Percentiles rank a stretch among this genome's conserved stretches.
phyloP scores from a whole-genome alignment of 148 eudicot species.

The Fagopyrum tataricum region DNA sequence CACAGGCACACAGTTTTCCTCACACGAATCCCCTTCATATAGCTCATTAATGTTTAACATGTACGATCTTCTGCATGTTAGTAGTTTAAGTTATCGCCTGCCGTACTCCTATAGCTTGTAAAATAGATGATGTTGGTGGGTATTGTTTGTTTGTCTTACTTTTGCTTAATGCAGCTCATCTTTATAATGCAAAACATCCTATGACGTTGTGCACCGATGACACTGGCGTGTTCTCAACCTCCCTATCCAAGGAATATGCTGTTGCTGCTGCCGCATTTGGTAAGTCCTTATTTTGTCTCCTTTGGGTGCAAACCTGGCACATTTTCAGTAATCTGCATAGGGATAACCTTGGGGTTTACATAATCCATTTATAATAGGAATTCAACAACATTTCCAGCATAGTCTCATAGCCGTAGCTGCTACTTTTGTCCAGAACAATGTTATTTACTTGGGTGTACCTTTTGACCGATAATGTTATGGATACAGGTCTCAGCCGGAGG shows the following conservation, averaged over 20 bases:
- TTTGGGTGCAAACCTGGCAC: constrained; percentile 1
- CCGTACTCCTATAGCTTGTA: neutral
- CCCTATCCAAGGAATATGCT: constrained; percentile 59
- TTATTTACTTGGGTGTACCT: neutral
- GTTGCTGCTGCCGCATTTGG: constrained; percentile 75
- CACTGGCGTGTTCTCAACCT: constrained; percentile 82
- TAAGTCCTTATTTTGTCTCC: constrained; percentile 21
- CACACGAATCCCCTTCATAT: neutral
- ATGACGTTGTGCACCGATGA: constrained; percentile 83
- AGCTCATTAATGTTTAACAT: neutral
- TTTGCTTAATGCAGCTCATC: constrained; percentile 44
- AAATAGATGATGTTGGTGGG: neutral
- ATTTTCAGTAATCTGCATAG: neutral
- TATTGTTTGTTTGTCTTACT: neutral
- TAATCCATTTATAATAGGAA: neutral
- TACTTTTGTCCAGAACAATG: neutral
- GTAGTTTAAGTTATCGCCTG: neutral
- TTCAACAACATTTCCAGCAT: neutral
- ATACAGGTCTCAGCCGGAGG: constrained; percentile 53
- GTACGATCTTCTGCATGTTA: neutral
- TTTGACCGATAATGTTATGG: neutral
- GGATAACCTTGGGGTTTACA: too few relatives aligned
- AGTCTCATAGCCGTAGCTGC: neutral
- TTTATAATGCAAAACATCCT: constrained; percentile 66
- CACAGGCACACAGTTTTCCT: neutral